Percentiles rank a stretch among this genome's conserved stretches.
phyloP scores from a whole-genome alignment of 1,139 yeast genomes.

The Debaryomyces subglobosus region DNA sequence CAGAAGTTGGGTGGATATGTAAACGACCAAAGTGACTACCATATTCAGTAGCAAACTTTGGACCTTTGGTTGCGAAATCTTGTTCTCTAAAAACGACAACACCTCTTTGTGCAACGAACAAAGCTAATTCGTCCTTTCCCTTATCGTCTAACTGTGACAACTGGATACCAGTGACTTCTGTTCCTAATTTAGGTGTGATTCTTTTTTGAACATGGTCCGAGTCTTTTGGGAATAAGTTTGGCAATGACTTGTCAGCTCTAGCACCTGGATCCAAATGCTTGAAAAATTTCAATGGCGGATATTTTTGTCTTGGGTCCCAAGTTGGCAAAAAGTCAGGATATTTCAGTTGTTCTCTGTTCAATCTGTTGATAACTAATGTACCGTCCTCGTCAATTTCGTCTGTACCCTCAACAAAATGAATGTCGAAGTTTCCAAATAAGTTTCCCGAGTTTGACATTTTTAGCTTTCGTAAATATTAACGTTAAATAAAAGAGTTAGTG shows the following conservation, averaged over 20 bases:
- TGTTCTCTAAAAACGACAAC: constrained; percentile 70
- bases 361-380: constrained; percentile 26
- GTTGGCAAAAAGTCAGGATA: constrained; percentile 52
- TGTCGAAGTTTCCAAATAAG: constrained; percentile 42
- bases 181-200: constrained; percentile 67
- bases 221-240: constrained; percentile 49
- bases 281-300: constrained; percentile 49
- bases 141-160: constrained; percentile 52
- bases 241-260: constrained; percentile 58
- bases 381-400: constrained; percentile 21
- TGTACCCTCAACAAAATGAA: constrained; percentile 35
- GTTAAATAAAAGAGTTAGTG: not conserved
- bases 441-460: constrained; percentile 9
- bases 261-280: constrained; percentile 57
- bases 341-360: constrained; percentile 21
- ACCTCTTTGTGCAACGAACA: constrained; percentile 66
- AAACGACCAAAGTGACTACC: constrained; percentile 68
- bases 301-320: constrained; percentile 49
- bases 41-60: constrained; percentile 53
- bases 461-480: not conserved
- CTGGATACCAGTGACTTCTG: constrained; percentile 63
- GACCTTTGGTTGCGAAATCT: constrained; percentile 61
- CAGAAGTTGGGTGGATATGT: constrained; percentile 76
- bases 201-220: constrained; percentile 34
- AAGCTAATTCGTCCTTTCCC: constrained; percentile 67